phyloP scores from a whole-genome alignment of 805 yeast genomes.

The Isabelozyma pseudorhagii region DNA sequence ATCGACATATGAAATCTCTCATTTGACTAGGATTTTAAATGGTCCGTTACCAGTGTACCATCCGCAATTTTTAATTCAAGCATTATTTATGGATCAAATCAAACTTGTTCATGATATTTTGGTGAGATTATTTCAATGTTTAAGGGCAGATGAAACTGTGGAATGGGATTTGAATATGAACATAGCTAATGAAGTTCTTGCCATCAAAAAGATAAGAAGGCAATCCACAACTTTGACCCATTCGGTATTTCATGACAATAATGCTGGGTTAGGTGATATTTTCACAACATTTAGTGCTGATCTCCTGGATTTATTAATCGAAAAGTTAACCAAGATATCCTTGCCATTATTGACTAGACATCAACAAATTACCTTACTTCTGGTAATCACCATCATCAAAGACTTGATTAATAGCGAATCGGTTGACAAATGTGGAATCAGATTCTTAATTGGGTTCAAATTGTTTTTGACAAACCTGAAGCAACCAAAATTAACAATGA shows the following conservation, averaged over 20 bases:
- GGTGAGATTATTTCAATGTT: conserved; percentile 45
- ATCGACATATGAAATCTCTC: conserved; percentile 48
- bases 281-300: conserved; percentile 36
- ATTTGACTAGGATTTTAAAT: conserved; percentile 72
- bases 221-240: neutral
- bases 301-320: conserved; percentile 49
- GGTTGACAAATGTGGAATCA: conserved; percentile 63
- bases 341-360: conserved; percentile 85
- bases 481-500: conserved; percentile 59
- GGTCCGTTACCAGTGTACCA: conserved; percentile 90
- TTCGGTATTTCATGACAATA: conserved; percentile 1
- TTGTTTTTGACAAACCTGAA: conserved; percentile 50
- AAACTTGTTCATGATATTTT: conserved; percentile 56
- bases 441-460: conserved; percentile 69
- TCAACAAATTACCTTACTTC: conserved; percentile 79
- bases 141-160: conserved; percentile 39
- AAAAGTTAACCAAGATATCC: conserved; percentile 59
- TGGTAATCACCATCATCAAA: conserved; percentile 62
- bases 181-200: conserved; percentile 13
- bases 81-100: conserved; percentile 59
- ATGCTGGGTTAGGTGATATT: conserved; percentile 15
- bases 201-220: neutral
- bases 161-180: conserved; percentile 33
- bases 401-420: conserved; percentile 47
- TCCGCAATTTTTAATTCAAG: conserved; percentile 82